These are phyloP conservation scores for Cornus kousa DNA, from an alignment of 148 eudicot genomes.

Conservation along the genomic window DNA sequence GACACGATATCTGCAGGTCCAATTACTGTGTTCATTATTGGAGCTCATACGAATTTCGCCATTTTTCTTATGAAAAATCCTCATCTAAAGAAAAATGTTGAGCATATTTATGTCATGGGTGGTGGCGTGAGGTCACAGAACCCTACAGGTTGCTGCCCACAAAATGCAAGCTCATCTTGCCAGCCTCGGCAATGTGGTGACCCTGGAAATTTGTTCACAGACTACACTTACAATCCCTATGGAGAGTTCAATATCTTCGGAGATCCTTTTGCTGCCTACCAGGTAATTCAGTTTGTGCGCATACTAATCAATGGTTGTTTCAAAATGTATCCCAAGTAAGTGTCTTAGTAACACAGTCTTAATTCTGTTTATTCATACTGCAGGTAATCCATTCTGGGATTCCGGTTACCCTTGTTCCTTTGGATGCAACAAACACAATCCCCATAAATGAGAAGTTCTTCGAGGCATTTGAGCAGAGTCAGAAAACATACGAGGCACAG, in stretches of 20 bases:
- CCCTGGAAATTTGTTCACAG: slow-evolving; percentile 70
- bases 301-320: background rate
- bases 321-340: background rate
- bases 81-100: slow-evolving; percentile 69
- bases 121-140: slow-evolving; percentile 74
- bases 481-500: slow-evolving; percentile 77
- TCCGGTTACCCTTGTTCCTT: slow-evolving; percentile 73
- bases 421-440: slow-evolving; percentile 90
- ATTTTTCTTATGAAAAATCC: slow-evolving; percentile 80
- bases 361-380: background rate
- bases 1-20: slow-evolving; percentile 72
- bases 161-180: slow-evolving; percentile 43
- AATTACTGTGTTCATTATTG: slow-evolving; percentile 59
- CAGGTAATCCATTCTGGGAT: slow-evolving; percentile 91
- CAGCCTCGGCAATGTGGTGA: slow-evolving; percentile 61
- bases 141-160: slow-evolving; percentile 75
- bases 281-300: slow-evolving; percentile 33
- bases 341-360: background rate
- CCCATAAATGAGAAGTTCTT: slow-evolving; percentile 59
- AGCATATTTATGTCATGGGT: slow-evolving; percentile 80
- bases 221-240: slow-evolving; percentile 68
- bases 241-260: slow-evolving; percentile 84
- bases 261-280: slow-evolving; percentile 95
- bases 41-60: slow-evolving; percentile 77
- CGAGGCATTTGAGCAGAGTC: slow-evolving; percentile 52